Base-by-base conservation (phyloP, 164 flowering plant species). In the Cinnamomum chago region DNA sequence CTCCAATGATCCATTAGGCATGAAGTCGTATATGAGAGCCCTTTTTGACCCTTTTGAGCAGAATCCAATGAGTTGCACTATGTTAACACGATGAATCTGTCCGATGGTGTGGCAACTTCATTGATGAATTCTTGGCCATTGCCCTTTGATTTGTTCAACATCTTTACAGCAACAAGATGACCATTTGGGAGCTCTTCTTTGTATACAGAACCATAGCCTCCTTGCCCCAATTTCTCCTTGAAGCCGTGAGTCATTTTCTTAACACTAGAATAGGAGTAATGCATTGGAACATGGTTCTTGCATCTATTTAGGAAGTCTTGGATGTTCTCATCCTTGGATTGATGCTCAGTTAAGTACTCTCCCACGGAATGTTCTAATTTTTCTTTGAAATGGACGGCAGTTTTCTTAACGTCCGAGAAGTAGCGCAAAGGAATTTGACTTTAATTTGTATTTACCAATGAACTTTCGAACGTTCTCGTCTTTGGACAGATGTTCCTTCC, bases 1-100 rank as follows among this genome's bases (percentile, higher is more conserved):
- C 0, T 64, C 75, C 12, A 65, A n/a, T 6, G 75, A 73, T 10
- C 70, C 75, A 73, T 73, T 73, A 7, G 75, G 69, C 75, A 73
- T 64, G 69, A 65, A 73, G 2, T 73, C 75, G 25, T 73, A 64
- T 22, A 73, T 73, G 50, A 73, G 70, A n/a, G 69, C 75, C 5
- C 75, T 73, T 73, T 47, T 66, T 0, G 22, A 68, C 17, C 73
- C 35, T 1, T 70, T 62, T 3, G 64, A 13, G n/a, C 64, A 70
- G 25, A 70, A 70, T 14, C 73, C 73, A 23, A 70, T 23, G 5
- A 70, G 33, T 51, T 30, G 73, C 17, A 70, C 64, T 17, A 70
- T 40, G 55, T 70, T 70, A 9, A 70, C 73, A 70, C 55, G 73
- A 52, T 70, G 62, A 51, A 70, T 70, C 73, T 64, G 52, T 14